Conservation (phyloP, 108 stramenopile species). For the Cyclostephanos invisitatus region DNA sequence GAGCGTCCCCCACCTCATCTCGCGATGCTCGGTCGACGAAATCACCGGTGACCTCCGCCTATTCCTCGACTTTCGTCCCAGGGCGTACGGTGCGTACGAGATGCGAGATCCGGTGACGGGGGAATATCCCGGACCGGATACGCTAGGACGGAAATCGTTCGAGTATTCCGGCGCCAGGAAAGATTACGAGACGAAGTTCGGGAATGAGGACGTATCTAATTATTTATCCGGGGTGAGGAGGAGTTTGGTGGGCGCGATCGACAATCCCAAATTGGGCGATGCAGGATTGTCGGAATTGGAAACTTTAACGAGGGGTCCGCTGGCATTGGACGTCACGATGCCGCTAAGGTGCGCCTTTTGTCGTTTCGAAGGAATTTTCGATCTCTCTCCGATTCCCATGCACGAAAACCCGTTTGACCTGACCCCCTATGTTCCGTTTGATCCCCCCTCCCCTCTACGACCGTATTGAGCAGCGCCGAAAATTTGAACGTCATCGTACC, state of each 20-base stretch:
- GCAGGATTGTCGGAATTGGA: conserved; percentile 53
- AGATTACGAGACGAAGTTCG: conserved; percentile 73
- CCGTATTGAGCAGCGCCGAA: conserved; percentile 20
- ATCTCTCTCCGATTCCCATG: neutral
- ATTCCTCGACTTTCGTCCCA: conserved; percentile 72
- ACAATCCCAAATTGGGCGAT: conserved; percentile 27
- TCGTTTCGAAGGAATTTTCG: neutral
- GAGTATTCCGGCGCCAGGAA: conserved; percentile 69
- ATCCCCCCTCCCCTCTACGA: neutral
- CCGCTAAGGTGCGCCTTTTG: conserved; percentile 47
- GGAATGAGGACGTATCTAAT: conserved; percentile 53
- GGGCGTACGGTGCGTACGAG: conserved; percentile 80
- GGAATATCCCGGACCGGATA: conserved; percentile 79
- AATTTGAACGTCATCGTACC: conserved; percentile 59
- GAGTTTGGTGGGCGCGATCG: conserved; percentile 55
- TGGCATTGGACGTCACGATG: conserved; percentile 56
- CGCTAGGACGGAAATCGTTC: conserved; percentile 74
- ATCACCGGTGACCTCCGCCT: conserved; percentile 24
- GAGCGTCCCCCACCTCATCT: conserved; percentile 75
- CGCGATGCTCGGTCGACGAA: conserved; percentile 32
- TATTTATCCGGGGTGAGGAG: conserved; percentile 39
- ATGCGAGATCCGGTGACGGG: conserved; percentile 52
- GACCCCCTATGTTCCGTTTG: neutral
- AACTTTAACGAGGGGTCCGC: conserved; percentile 63
- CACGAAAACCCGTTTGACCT: neutral